phyloP scores from a whole-genome alignment of 441 rosid genomes.

The Populus hybrid region DNA sequence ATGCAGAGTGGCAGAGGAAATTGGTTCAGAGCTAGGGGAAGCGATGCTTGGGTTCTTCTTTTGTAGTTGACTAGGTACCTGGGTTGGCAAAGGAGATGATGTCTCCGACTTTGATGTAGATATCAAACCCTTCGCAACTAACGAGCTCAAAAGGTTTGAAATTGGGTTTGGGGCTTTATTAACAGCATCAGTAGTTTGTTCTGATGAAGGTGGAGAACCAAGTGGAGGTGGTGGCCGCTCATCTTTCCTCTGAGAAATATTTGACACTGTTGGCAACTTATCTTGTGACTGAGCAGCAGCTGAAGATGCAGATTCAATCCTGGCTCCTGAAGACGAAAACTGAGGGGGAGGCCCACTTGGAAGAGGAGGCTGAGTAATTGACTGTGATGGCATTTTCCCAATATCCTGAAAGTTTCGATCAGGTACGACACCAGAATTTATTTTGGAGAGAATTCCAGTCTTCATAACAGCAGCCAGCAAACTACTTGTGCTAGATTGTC shows the following conservation, averaged over 20 bases:
- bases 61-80: slow-evolving; percentile 1
- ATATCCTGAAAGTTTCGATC: slow-evolving; percentile 30
- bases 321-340: slow-evolving; percentile 34
- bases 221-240: slow-evolving; percentile 42
- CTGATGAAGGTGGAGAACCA: slow-evolving; percentile 41
- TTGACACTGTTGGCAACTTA: slow-evolving; percentile 21
- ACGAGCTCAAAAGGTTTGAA: slow-evolving; percentile 78
- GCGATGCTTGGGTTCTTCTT: neutral
- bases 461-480: slow-evolving; percentile 71
- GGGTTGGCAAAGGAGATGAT: slow-evolving; percentile 2
- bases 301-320: slow-evolving; percentile 26
- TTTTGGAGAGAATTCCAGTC: slow-evolving; percentile 61
- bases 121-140: slow-evolving; percentile 90
- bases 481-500: slow-evolving; percentile 53
- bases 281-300: slow-evolving; percentile 30
- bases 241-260: slow-evolving; percentile 34
- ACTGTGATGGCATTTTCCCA: slow-evolving; percentile 31
- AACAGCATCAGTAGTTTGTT: slow-evolving; percentile 36
- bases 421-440: slow-evolving; percentile 32
- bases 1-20: slow-evolving; percentile 22
- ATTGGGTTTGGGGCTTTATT: slow-evolving; percentile 58
- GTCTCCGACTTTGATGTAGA: slow-evolving; percentile 61
- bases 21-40: slow-evolving; percentile 20
- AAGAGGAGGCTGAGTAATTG: slow-evolving; percentile 33
- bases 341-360: slow-evolving; percentile 33